Evolutionary conservation across 140 eudicot genomes (phyloP), one percentile per base, ranked within the genome.

Genomic region (Ambrosia hybrid): DNA sequence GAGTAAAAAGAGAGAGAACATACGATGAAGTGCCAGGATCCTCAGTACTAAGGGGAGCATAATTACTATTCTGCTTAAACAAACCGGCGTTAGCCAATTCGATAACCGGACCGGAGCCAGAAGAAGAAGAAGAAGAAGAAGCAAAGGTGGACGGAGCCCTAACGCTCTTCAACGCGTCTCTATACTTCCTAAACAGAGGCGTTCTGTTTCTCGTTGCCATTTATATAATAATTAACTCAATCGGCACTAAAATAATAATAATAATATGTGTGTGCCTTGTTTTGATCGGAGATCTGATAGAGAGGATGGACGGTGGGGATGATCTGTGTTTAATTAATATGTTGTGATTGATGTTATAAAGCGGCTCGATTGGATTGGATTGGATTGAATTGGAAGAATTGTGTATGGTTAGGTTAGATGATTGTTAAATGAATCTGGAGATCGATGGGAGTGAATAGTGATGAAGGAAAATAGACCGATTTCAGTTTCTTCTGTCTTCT

Each of bases 171-270:
- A 94, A 84, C 15, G 99, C 92, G 76, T 94, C 97, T 43, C 99
- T 84, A 16, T 90, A 88, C 85, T 86, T 94, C 78, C 82, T 86
- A 56, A 71, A 94, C 86, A 88, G 15, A 15, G 83, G 67, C 64
- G 97, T 90, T 73, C 99, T 69, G 79, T 90, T 94, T 78, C 99
- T 81, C 51, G 89, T 85, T 78, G 99, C 97, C 99, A 93, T 93
- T 80, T 9, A 21, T 21, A 21, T 21, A 21, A 21, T 21, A 21
- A 21, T 21, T 21, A 21, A 21, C 26, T 21, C 26, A 21, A 21
- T 21, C 1, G 26, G 26, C 26, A 21, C 26, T 21, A 21, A 21
- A 21, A 21, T 21, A 21, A 21, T 21, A 21, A 21, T 21, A 21
- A 21, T 21, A 21, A 21, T 21, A 21, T 21, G 26, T 21, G 26